Base-by-base conservation (phyloP, 371 early-diverging fungal genomes). In the Parasitella parasitica region DNA sequence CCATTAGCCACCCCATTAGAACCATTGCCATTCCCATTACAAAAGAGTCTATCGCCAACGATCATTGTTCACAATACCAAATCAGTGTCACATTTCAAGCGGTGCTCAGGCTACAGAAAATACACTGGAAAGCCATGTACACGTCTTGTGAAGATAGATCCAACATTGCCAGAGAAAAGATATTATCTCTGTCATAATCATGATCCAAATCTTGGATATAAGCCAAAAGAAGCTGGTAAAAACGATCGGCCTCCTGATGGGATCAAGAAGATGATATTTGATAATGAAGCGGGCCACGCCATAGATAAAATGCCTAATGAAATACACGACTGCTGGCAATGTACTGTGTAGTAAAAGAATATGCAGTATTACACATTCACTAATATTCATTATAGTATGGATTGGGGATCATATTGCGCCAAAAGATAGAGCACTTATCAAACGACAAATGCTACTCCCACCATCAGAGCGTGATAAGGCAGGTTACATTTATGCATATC, bases 401-500 rank as follows among this genome's bases (percentile, higher is more conserved):
- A 66, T 75, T 18, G 54, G 54, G 8, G 9, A 54, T 11, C 52
- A 62, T 38, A 50, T 75, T 0, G 48, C 18, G 1, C 27, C 24
- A 3, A 34, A 39, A 15, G 34, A 65, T 6, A 67, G 34, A 52
- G 1, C 53, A 12, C 6, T 35, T 9, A 62, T 75, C 1, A 46
- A 27, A 5, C 69, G 61, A 50, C 81, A 80, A 24, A 81, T 85
- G 76, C 66, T 73, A 52, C 70, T 65, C 35, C 81, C 86, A 0
- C 26, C 80, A 11, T 82, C 83, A 4, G 65, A 63, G 3, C 64
- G 62, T 0, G 86, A 85, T 41, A 70, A 72, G 39, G 61, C 78
- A 1, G 86, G 86, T 8, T 83, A 79, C 35, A 82, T 85, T 20
- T 85, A 85, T 48, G 78, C 66, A 0, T 85, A 82, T 59, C 71